Evolutionary conservation across 2,329 filamentous ascomycete species (phyloP).

Genomic region (Knufia fluminis): DNA sequence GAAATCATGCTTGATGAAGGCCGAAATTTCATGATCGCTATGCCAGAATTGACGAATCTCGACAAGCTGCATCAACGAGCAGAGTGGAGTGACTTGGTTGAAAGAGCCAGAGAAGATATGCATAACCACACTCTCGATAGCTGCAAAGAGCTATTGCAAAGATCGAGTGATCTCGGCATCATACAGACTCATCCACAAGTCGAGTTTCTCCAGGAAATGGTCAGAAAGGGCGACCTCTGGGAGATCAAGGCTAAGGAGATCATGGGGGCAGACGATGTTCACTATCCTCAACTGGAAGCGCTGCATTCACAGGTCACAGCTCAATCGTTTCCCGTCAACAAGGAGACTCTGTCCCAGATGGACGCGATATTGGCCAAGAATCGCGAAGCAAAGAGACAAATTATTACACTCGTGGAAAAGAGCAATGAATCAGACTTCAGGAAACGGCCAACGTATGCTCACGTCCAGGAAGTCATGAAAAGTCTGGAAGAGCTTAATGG

Average conservation of each 20-base stretch:
- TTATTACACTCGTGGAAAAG: conserved; percentile 69
- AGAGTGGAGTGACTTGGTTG: conserved; percentile 77
- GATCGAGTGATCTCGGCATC: conserved; percentile 68
- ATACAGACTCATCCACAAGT: conserved; percentile 73
- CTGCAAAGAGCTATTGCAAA: conserved; percentile 67
- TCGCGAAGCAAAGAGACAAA: conserved; percentile 82
- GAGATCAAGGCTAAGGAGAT: conserved; percentile 87
- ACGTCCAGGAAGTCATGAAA: conserved; percentile 85
- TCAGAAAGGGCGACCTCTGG: conserved; percentile 72
- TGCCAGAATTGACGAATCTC: conserved; percentile 76
- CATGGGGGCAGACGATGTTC: conserved; percentile 80
- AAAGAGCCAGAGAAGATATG: conserved; percentile 53
- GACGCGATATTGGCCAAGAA: conserved; percentile 94
- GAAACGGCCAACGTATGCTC: conserved; percentile 74
- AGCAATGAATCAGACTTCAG: conserved; percentile 66
- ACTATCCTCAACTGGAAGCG: conserved; percentile 90
- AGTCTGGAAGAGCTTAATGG: conserved; percentile 81
- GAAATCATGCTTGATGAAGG: conserved; percentile 88
- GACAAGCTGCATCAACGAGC: conserved; percentile 73
- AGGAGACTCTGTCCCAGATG: conserved; percentile 69
- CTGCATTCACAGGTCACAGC: conserved; percentile 69
- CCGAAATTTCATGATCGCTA: conserved; percentile 80
- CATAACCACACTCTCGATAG: conserved; percentile 65
- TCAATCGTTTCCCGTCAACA: conserved; percentile 60
- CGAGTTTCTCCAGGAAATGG: conserved; percentile 64